Evolutionary conservation across 441 rosid genomes (phyloP).

Genomic region (Eutrema salsugineum): DNA sequence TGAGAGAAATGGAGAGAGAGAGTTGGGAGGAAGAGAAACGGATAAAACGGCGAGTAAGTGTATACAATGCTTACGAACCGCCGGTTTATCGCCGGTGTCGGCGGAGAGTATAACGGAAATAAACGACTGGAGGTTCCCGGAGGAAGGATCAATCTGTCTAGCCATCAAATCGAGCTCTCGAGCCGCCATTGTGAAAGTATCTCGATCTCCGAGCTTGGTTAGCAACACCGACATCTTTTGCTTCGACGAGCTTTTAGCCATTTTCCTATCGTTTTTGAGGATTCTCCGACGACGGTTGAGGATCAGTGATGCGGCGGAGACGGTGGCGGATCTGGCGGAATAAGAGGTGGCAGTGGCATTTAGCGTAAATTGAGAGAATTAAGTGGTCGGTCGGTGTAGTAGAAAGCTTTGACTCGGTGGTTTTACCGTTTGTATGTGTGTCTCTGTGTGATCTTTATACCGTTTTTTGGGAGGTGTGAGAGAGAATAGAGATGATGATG

Average conservation of each 20-base stretch:
- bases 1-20: constrained; percentile 60
- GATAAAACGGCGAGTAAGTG: constrained; percentile 61
- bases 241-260: constrained; percentile 59
- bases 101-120: constrained; percentile 72
- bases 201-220: constrained; percentile 81
- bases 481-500: constrained; percentile 16
- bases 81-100: constrained; percentile 65
- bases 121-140: constrained; percentile 49
- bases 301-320: constrained; percentile 24
- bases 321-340: constrained; percentile 36
- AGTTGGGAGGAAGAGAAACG: constrained; percentile 37
- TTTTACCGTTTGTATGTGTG: not conserved
- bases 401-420: constrained; percentile 2
- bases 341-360: constrained; percentile 29
- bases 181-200: constrained; percentile 69
- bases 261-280: not conserved
- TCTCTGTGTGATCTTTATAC: constrained; percentile 10
- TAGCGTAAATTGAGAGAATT: constrained; percentile 17
- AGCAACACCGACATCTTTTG: constrained; percentile 50
- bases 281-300: constrained; percentile 3
- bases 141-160: constrained; percentile 45
- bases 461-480: not conserved
- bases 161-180: constrained; percentile 73
- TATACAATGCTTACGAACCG: constrained; percentile 71
- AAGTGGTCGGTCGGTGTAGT: constrained; percentile 17